phyloP scores from a whole-genome alignment of 164 flowering plant species.

The Warburgia ugandensis region DNA sequence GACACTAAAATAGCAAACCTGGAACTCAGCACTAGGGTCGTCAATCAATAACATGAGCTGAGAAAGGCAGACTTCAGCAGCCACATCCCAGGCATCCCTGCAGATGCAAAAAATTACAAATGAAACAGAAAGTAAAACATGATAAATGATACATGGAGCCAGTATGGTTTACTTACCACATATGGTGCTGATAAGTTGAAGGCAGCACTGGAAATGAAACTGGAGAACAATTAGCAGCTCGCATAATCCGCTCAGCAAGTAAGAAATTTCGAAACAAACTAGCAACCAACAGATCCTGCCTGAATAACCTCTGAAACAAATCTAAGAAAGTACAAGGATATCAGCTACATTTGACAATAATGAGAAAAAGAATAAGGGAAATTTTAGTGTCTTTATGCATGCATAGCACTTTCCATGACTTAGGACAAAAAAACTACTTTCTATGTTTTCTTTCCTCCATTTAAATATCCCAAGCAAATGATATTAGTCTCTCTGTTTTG shows the following conservation, averaged over 20 bases:
- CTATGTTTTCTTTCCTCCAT: too few relatives aligned
- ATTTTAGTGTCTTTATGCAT: neutral
- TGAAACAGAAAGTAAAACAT: slow-evolving; percentile 2
- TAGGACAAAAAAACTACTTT: too few relatives aligned
- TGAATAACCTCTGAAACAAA: slow-evolving; percentile 87
- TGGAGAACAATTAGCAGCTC: slow-evolving; percentile 96
- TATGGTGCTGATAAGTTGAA: slow-evolving; percentile 97
- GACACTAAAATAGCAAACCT: slow-evolving; percentile 33
- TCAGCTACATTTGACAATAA: neutral
- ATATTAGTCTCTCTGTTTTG: too few relatives aligned
- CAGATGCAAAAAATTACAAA: neutral
- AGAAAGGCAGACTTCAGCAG: slow-evolving; percentile 95
- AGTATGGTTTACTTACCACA: slow-evolving; percentile 56
- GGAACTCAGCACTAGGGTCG: slow-evolving; percentile 86
- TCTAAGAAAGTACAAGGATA: slow-evolving; percentile 44
- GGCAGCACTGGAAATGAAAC: slow-evolving; percentile 88
- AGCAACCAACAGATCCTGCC: slow-evolving; percentile 95
- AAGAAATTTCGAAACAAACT: slow-evolving; percentile 89
- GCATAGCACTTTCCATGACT: too few relatives aligned
- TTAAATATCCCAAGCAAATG: too few relatives aligned
- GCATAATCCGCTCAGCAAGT: slow-evolving; percentile 99
- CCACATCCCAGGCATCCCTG: slow-evolving; percentile 99
- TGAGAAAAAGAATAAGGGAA: neutral
- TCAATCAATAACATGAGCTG: slow-evolving; percentile 72
- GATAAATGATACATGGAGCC: neutral